phyloP scores from a whole-genome alignment of 2,329 filamentous ascomycete genomes.

The Dendrostoma leiphaemia region DNA sequence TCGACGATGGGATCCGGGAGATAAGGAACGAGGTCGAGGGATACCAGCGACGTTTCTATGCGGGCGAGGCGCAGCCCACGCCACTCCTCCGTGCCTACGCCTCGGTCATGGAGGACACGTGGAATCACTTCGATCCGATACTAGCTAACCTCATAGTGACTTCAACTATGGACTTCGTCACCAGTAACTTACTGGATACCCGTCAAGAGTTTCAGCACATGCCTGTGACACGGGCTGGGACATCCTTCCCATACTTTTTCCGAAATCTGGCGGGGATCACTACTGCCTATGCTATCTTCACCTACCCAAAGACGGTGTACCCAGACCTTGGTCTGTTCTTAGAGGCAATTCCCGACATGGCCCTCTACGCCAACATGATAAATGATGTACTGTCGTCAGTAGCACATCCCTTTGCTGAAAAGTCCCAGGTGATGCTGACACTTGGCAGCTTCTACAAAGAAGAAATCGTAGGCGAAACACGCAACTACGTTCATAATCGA shows the following conservation, averaged over 20 bases:
- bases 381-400: conserved; percentile 6
- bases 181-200: background rate
- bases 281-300: background rate
- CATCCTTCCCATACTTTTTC: background rate
- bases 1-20: background rate
- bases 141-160: background rate
- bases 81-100: background rate
- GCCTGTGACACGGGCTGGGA: background rate
- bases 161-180: background rate
- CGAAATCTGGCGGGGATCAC: background rate
- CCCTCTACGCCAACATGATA: background rate
- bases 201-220: background rate
- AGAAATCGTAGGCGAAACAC: background rate
- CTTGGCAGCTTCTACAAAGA: background rate
- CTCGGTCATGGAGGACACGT: background rate
- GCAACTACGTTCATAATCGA: conserved; percentile 1
- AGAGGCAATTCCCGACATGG: background rate
- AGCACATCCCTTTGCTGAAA: background rate
- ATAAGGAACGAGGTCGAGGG: background rate
- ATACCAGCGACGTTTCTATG: background rate
- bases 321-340: background rate
- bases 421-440: background rate
- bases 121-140: conserved; percentile 1
- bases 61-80: background rate
- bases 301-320: background rate